Base-by-base conservation (phyloP, 208 protist species). In the Tritrichomonas foetus region DNA sequence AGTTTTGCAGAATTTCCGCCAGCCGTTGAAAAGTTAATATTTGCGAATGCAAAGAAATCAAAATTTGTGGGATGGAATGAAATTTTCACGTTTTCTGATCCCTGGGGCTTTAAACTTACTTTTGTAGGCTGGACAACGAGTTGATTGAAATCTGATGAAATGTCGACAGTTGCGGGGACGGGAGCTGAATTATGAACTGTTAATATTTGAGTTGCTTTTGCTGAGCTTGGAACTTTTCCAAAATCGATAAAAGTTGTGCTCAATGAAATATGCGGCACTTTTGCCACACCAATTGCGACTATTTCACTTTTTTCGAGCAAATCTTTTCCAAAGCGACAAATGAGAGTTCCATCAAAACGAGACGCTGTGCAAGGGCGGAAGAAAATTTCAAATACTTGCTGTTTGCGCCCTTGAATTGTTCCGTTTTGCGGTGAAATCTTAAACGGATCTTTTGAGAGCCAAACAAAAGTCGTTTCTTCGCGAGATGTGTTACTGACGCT, bases 31-130 rank as follows among this genome's bases (percentile, higher is more conserved):
- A 84, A 84, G 11, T 25, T 49, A 16, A 84, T 84, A 20, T 84
- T 84, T n/a, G 74, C 74, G 53, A 84, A 84, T 33, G 74, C 74
- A n/a, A 53, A 84, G 44, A 84, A 84, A 44, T 84, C 74, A 53
- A 84, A 84, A 30, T 84, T 84, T 53, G 44, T 84, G 22, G 74
- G 74, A 53, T 84, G 74, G 53, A 84, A 84, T n/a, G 9, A 33
- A n/a, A 84, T 84, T 84, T 84, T 84, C 13, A 84, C 74, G 36
- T 1, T 49, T n/a, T 11, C 36, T 39, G 41, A 33, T 25, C 74
- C 36, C n/a, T 84, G 25, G 3, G 74, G 74, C 22, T 84, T 33
- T 11, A 84, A 30, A 84, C 53, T 11, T 9, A 84, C 25, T 53
- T 53, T 53, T 53, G 74, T 84, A 22, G 74, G 74, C 74, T 84